These are phyloP conservation scores for Hippophae tibetana DNA, from an alignment of 306 rosid species.

Conservation along the genomic window DNA sequence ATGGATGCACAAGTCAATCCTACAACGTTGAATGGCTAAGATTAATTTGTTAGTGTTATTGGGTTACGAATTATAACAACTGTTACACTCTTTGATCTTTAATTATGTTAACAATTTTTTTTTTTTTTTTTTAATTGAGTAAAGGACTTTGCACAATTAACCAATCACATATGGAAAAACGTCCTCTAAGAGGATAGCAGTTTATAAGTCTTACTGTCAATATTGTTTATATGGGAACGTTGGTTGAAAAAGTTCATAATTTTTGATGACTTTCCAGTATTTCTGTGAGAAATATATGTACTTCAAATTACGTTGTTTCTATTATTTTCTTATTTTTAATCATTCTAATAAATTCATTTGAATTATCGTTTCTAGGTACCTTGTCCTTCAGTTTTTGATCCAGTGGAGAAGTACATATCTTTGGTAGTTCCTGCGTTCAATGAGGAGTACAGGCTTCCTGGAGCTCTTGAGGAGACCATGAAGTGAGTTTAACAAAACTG, in stretches of 20 bases:
- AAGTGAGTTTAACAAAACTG: conserved; percentile 36
- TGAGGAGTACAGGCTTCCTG: conserved; percentile 84
- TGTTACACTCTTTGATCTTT: neutral
- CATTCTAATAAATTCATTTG: conserved; percentile 14
- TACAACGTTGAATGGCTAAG: too few species aligned
- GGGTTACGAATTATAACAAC: too few species aligned
- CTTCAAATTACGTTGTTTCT: too few species aligned
- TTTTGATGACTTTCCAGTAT: too few species aligned
- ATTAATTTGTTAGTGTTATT: too few species aligned
- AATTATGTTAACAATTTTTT: neutral
- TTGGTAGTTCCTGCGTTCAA: conserved; percentile 81
- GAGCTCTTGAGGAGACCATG: conserved; percentile 78
- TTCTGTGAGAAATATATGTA: too few species aligned
- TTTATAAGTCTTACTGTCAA: too few species aligned
- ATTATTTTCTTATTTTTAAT: conserved; percentile 5
- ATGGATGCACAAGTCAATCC: too few species aligned
- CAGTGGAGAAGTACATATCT: conserved; percentile 76
- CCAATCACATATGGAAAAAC: too few species aligned
- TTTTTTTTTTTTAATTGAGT: neutral
- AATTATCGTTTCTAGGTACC: conserved; percentile 40
- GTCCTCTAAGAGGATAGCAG: too few species aligned
- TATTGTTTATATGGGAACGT: too few species aligned
- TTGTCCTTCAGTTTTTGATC: conserved; percentile 73
- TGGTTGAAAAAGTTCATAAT: too few species aligned
- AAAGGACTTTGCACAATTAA: neutral